phyloP scores from a whole-genome alignment of 805 yeast species.

The Yarrowia osloensis region DNA sequence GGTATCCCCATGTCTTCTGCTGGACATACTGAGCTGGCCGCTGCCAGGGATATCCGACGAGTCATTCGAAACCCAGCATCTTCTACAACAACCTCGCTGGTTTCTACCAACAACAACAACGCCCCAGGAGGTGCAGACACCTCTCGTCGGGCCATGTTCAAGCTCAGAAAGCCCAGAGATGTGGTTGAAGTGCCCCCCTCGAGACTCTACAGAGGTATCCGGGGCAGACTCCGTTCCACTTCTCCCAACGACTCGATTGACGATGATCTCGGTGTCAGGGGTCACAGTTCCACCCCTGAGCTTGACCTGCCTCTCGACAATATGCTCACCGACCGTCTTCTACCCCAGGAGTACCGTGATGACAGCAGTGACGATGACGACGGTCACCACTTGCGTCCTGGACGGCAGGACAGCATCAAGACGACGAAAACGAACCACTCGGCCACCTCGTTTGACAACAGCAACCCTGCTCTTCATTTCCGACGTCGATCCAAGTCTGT shows the following conservation, averaged over 20 bases:
- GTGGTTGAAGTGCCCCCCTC: constrained; percentile 20
- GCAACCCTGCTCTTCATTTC: constrained; percentile 13
- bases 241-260: constrained; percentile 1
- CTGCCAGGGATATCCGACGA: constrained; percentile 10
- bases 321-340: constrained; percentile 7
- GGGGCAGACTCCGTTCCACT: constrained; percentile 6
- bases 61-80: constrained; percentile 6
- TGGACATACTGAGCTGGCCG: constrained; percentile 3
- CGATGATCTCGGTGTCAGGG: background rate
- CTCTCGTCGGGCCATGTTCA: constrained; percentile 22
- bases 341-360: constrained; percentile 12
- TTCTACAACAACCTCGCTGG: background rate
- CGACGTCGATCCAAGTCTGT: constrained; percentile 21
- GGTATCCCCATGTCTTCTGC: constrained; percentile 26
- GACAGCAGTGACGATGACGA: constrained; percentile 15
- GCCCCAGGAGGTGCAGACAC: background rate
- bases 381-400: background rate
- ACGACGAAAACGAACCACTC: constrained; percentile 4
- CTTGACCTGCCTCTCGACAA: background rate
- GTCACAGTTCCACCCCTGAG: constrained; percentile 1
- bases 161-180: constrained; percentile 14
- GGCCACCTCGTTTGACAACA: background rate
- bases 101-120: background rate
- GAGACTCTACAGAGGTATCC: constrained; percentile 1
- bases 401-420: constrained; percentile 16